Conservation (phyloP, 139 green algal species). For the Coelastrella sp. region DNA sequence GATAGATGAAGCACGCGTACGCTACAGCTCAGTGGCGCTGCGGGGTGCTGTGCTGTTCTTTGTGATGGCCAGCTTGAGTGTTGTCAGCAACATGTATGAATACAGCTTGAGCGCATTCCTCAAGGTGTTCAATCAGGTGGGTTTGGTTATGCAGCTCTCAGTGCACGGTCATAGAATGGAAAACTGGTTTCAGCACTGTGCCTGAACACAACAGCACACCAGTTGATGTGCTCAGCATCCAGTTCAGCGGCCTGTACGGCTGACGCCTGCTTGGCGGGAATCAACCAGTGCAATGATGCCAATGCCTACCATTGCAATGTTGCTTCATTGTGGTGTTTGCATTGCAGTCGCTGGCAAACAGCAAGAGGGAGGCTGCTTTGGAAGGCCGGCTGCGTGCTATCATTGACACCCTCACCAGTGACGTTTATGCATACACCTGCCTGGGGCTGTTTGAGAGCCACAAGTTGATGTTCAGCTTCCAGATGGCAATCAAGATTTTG, state of each 20-base stretch:
- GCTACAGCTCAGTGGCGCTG: conserved; percentile 79
- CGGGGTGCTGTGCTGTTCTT: conserved; percentile 87
- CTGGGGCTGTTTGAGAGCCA: conserved; percentile 90
- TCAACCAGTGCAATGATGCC: no score
- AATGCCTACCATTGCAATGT: neutral
- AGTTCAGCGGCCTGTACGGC: no score
- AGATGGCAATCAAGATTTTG: conserved; percentile 87
- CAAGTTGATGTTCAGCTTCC: conserved; percentile 75
- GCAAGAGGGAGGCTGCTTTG: conserved; percentile 79
- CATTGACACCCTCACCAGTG: conserved; percentile 76
- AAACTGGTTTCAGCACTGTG: no score
- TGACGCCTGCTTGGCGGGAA: no score
- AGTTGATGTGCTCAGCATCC: no score
- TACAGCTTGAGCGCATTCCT: conserved; percentile 87
- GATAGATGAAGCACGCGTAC: conserved; percentile 77
- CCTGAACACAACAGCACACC: no score
- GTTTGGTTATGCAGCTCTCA: neutral
- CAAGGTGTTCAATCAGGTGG: conserved; percentile 71
- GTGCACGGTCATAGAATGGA: neutral
- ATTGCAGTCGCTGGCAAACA: conserved; percentile 64
- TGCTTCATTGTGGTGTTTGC: neutral
- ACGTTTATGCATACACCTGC: conserved; percentile 87
- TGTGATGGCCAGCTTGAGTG: conserved; percentile 87
- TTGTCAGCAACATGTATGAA: conserved; percentile 91
- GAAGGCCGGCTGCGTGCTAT: conserved; percentile 78